Evolutionary conservation across 1,284 basidiomycete genomes (phyloP).

Genomic region (Heterobasidion annosum): DNA sequence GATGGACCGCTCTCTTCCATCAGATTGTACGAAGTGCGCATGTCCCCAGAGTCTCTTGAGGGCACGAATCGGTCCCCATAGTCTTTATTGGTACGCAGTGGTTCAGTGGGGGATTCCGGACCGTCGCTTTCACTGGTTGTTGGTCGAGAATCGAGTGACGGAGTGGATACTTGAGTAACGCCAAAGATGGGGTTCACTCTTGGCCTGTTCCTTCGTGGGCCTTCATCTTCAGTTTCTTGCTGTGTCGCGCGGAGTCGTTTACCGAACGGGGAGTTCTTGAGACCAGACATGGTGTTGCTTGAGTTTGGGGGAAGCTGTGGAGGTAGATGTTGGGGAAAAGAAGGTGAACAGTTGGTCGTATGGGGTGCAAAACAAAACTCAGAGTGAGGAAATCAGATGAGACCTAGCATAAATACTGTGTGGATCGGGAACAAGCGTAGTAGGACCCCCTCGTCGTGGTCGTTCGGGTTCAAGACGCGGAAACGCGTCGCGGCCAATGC

Average conservation of each 20-base stretch:
- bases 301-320: constrained; percentile 8
- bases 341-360: constrained; percentile 2
- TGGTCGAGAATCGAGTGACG: constrained; percentile 43
- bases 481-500: constrained; percentile 14
- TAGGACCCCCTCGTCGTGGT: constrained; percentile 4
- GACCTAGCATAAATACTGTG: constrained; percentile 15
- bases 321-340: constrained; percentile 8
- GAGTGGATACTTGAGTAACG: constrained; percentile 33
- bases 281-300: constrained; percentile 43
- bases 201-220: constrained; percentile 40
- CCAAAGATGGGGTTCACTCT: constrained; percentile 49
- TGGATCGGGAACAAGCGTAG: constrained; percentile 10
- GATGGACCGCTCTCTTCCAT: constrained; percentile 59
- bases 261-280: constrained; percentile 75
- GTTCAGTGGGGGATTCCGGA: constrained; percentile 44
- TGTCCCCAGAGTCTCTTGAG: constrained; percentile 59
- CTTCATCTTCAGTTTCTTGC: constrained; percentile 43
- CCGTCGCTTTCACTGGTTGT: constrained; percentile 46
- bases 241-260: constrained; percentile 66
- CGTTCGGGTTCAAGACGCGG: constrained; percentile 8
- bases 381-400: constrained; percentile 12
- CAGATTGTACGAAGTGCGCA: constrained; percentile 69
- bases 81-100: constrained; percentile 30
- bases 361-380: constrained; percentile 4
- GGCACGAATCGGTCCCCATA: constrained; percentile 78